Conservation (phyloP, 2,329 filamentous ascomycete genomes). For the Ploettnerulaceae sp. region DNA sequence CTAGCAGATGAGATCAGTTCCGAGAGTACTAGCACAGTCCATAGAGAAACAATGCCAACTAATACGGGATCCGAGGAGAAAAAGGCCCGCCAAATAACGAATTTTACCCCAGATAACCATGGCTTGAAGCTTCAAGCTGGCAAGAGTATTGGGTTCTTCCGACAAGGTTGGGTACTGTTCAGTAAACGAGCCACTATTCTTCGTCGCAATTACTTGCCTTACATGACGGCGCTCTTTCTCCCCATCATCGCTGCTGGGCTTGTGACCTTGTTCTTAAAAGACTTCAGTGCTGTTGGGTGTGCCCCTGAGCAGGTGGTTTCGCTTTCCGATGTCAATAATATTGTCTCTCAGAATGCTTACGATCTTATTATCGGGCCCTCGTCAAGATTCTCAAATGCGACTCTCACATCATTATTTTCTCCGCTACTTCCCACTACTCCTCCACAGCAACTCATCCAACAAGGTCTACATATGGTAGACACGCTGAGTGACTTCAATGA, state of each 20-base stretch:
- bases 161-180: constrained; percentile 71
- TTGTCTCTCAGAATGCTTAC: constrained; percentile 22
- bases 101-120: constrained; percentile 9
- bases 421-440: constrained; percentile 23
- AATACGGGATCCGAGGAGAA: constrained; percentile 27
- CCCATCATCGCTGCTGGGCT: constrained; percentile 76
- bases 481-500: constrained; percentile 63
- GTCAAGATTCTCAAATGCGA: constrained; percentile 36
- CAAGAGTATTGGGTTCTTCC: constrained; percentile 60
- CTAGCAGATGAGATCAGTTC: constrained; percentile 73
- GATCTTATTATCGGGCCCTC: constrained; percentile 41
- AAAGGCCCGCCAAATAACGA: constrained; percentile 16
- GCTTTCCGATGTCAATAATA: constrained; percentile 32
- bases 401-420: constrained; percentile 21
- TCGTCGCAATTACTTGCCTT: constrained; percentile 72
- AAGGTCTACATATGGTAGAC: constrained; percentile 43
- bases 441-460: constrained; percentile 15
- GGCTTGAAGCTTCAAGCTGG: constrained; percentile 61
- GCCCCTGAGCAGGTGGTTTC: constrained; percentile 45
- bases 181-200: constrained; percentile 73
- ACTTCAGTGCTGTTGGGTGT: constrained; percentile 49
- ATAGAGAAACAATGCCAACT: constrained; percentile 10
- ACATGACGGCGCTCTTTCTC: constrained; percentile 67
- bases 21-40: constrained; percentile 36
- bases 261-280: constrained; percentile 68